Percentiles rank a stretch among this genome's conserved stretches.
phyloP scores from a whole-genome alignment of 352 stramenopile species.

The Phytophthora podocarpi region DNA sequence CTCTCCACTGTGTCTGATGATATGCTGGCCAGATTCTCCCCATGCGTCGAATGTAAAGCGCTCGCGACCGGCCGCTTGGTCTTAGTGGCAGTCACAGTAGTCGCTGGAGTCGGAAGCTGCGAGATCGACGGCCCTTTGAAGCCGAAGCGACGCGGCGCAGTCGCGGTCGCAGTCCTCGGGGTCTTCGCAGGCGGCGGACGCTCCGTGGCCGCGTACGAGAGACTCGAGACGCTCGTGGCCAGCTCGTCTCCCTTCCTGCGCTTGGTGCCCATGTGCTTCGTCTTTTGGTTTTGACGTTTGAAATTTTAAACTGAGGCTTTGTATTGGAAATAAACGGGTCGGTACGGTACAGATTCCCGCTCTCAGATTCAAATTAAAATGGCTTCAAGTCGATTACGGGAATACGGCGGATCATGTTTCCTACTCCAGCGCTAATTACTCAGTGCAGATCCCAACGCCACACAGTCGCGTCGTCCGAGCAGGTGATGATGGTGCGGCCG shows the following conservation, averaged over 20 bases:
- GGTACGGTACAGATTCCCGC: constrained; percentile 15
- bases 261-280: constrained; percentile 36
- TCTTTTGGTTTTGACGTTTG: constrained; percentile 14
- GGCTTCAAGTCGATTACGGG: too few species aligned
- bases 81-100: neutral
- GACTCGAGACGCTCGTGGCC: constrained; percentile 12
- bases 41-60: neutral
- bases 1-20: neutral
- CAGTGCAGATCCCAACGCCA: constrained; percentile 76
- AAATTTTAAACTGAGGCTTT: constrained; percentile 25
- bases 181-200: constrained; percentile 26
- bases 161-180: constrained; percentile 8
- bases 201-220: constrained; percentile 24
- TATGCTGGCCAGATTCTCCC: neutral
- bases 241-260: constrained; percentile 36
- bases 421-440: neutral
- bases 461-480: constrained; percentile 75
- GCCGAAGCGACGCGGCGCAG: constrained; percentile 35
- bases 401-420: neutral
- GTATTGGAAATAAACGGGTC: constrained; percentile 18
- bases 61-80: constrained; percentile 1
- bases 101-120: constrained; percentile 17
- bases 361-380: constrained; percentile 4
- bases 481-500: constrained; percentile 71
- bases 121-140: constrained; percentile 45